Conservation (phyloP, 106 monocot species). For the Ottelia alismoides region DNA sequence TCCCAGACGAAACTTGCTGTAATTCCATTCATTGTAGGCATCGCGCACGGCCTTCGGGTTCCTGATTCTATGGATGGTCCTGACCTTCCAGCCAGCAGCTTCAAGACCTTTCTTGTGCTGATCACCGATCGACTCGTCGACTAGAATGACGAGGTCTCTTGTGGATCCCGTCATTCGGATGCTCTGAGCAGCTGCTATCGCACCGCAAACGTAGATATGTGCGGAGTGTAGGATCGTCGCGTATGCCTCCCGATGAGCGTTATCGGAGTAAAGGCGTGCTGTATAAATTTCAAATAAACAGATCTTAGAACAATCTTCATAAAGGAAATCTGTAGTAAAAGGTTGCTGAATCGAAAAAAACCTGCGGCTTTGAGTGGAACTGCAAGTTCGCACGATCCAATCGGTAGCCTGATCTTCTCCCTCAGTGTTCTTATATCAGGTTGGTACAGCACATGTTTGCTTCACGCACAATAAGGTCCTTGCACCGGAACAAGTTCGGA, state of each 20-base stretch:
- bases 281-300: background rate
- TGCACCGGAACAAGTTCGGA: background rate
- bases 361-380: background rate
- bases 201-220: background rate
- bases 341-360: no score
- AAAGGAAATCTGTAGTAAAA: background rate
- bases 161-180: background rate
- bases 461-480: background rate
- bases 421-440: background rate
- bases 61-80: background rate
- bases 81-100: background rate
- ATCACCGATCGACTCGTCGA: background rate
- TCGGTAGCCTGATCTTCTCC: background rate
- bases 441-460: background rate
- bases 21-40: background rate
- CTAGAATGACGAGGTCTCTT: background rate
- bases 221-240: conserved; percentile 1
- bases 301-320: background rate
- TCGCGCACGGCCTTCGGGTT: background rate
- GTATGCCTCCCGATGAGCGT: conserved; percentile 2
- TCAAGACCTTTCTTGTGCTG: background rate
- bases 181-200: background rate
- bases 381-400: background rate
- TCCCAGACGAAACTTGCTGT: background rate
- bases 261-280: no score